A percentile compares a stretch with the other conserved stretches of the same genome.
Evolutionary conservation across 2,329 filamentous ascomycete genomes (phyloP).

Genomic region (Fusarium devonianum): DNA sequence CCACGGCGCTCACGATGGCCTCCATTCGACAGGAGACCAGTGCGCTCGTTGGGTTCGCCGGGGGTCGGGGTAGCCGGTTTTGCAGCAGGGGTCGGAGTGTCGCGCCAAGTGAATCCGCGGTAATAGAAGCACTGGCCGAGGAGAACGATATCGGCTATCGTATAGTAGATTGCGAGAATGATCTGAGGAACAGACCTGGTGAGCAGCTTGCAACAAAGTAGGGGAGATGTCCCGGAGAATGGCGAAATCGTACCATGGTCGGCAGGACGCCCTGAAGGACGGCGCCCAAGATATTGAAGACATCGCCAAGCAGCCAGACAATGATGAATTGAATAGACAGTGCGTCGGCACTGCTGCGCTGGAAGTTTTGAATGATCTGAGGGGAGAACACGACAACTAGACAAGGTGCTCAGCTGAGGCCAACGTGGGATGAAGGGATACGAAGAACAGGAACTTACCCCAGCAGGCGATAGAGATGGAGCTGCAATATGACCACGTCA

Average conservation of each 20-base stretch:
- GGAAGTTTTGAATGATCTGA: conserved; percentile 96
- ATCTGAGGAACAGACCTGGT: conserved; percentile 56
- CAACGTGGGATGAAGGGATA: conserved; percentile 1
- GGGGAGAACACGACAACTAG: conserved; percentile 92
- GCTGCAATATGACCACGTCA: conserved; percentile 51
- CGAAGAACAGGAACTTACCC: conserved; percentile 51
- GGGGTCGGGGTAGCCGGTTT: conserved; percentile 48
- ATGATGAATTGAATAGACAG: conserved; percentile 91
- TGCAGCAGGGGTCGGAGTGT: conserved; percentile 56
- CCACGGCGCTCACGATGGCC: conserved; percentile 54
- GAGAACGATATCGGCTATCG: conserved; percentile 87
- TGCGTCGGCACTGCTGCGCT: conserved; percentile 82
- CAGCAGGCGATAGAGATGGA: conserved; percentile 97
- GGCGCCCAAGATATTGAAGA: conserved; percentile 96
- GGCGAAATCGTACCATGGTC: conserved; percentile 72
- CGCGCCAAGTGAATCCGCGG: conserved; percentile 76
- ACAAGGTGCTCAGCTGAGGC: conserved; percentile 23
- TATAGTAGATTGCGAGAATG: conserved; percentile 94
- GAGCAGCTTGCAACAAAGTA: conserved; percentile 4
- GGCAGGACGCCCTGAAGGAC: conserved; percentile 90
- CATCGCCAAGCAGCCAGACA: conserved; percentile 91
- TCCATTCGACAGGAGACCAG: conserved; percentile 41
- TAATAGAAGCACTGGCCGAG: conserved; percentile 95
- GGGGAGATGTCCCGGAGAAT: background rate
- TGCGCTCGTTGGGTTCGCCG: conserved; percentile 59